phyloP scores from a whole-genome alignment of 345 rosid genomes.

The Ceriops decandra region DNA sequence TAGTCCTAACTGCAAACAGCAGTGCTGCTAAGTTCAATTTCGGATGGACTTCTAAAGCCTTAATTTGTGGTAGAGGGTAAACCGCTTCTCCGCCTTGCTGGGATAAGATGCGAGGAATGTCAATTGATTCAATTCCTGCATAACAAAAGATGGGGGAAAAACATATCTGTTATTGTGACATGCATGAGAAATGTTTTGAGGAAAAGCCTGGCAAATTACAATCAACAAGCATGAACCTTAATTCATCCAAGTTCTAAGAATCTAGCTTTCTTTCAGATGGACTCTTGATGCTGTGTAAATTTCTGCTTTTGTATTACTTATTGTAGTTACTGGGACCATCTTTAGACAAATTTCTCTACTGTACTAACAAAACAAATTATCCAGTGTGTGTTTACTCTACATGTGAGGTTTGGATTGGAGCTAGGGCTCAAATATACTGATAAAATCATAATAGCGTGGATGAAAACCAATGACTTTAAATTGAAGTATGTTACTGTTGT shows the following conservation, averaged over 20 bases:
- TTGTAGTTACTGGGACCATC: neutral
- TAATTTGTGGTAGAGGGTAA: constrained; percentile 85
- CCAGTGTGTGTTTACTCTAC: neutral
- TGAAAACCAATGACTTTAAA: too few relatives aligned
- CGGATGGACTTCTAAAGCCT: constrained; percentile 83
- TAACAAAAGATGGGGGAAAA: constrained; percentile 15
- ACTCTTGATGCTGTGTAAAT: neutral
- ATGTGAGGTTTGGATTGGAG: neutral
- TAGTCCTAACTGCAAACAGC: constrained; percentile 75
- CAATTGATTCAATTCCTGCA: constrained; percentile 85
- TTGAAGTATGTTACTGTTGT: too few relatives aligned
- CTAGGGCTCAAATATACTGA: neutral
- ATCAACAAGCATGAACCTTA: neutral
- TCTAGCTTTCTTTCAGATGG: neutral
- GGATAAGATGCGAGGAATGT: constrained; percentile 81
- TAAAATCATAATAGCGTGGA: too few relatives aligned
- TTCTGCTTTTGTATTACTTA: neutral
- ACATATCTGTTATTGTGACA: constrained; percentile 7
- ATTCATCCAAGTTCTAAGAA: neutral
- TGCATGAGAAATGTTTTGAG: constrained; percentile 1
- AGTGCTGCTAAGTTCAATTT: constrained; percentile 83
- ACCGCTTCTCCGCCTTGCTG: constrained; percentile 98
- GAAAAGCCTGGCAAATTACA: constrained; percentile 4
- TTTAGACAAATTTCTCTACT: neutral
- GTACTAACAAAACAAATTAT: neutral